Evolutionary conservation across 345 rosid genomes (phyloP).

Genomic region (Iberis pinnata): DNA sequence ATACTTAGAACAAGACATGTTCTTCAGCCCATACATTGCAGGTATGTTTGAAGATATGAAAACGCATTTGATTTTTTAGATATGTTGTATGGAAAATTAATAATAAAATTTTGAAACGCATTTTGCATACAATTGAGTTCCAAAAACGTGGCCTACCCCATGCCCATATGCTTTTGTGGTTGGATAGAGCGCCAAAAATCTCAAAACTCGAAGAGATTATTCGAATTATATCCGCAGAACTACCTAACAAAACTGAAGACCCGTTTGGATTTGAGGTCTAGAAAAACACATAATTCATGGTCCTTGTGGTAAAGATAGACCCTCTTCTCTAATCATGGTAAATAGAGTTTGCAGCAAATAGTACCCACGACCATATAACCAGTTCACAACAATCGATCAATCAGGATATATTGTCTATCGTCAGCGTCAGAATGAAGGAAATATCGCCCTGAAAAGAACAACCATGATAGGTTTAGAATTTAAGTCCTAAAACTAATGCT

Average conservation of each 20-base stretch:
- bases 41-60: too few species aligned
- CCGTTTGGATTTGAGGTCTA: background rate
- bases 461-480: too few species aligned
- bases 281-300: background rate
- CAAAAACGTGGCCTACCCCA: background rate
- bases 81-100: too few species aligned
- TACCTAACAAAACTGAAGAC: background rate
- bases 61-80: too few species aligned
- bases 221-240: background rate
- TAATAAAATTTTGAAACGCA: too few species aligned
- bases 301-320: background rate
- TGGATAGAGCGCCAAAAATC: background rate
- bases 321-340: background rate
- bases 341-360: background rate
- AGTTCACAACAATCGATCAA: background rate
- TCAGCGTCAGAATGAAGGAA: background rate
- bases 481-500: too few species aligned
- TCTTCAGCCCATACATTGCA: background rate
- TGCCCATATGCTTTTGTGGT: background rate
- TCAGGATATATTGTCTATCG: background rate
- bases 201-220: background rate
- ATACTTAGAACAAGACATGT: background rate
- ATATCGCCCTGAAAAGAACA: background rate
- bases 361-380: background rate
- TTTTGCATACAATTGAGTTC: background rate